Base-by-base conservation (phyloP, 2,329 filamentous ascomycete species). In the Diplodia scrobiculata region DNA sequence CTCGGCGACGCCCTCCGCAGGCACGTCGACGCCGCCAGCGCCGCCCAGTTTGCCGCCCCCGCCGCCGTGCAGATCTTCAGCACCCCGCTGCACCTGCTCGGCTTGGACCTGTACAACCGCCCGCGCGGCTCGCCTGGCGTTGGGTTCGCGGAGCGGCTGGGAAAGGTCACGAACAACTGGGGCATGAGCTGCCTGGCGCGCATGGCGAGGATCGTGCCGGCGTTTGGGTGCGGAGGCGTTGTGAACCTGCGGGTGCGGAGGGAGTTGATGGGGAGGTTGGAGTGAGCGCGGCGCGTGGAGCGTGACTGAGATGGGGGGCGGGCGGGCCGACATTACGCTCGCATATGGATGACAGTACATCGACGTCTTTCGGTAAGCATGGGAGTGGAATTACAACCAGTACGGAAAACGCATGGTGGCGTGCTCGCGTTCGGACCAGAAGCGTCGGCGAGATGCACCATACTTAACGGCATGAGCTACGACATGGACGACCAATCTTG, bases 201-300 rank as follows among this genome's bases (percentile, higher is more conserved):
- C 64, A 89, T 97, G 78, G 90, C 90, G 68, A 85, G 93, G 73
- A 96, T 97, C 71, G 84, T 97, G 2, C 92, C 92, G 19, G 92
- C 92, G 0, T 97, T 94, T 81, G 93, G 92, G 1, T 84, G 96
- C 13, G 93, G 92, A 0, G 92, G 92, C 0, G 91, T 96, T 11
- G 89, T 95, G 11, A 97, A 97, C 78, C 84, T 84, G 67, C 88
- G 90, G 73, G 82, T 94, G 52, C 84, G 92, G 71, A 82, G 79
- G 73, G 80, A 75, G 63, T 74, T 94, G 71, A 92, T 96, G 89
- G 80, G 80, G 34, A 68, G 59, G 67, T 54, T 78, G 50, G 75
- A 76, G 63, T 68, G 41, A 62, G 13, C 41, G 41, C 17, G 17
- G 17, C 7, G 6, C 10, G 38, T 9, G 17, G 27, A 14, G 29